A percentile compares a stretch with the other conserved stretches of the same genome.
phyloP scores from a whole-genome alignment of 148 eudicot species.

The Rhododendron ovatum region DNA sequence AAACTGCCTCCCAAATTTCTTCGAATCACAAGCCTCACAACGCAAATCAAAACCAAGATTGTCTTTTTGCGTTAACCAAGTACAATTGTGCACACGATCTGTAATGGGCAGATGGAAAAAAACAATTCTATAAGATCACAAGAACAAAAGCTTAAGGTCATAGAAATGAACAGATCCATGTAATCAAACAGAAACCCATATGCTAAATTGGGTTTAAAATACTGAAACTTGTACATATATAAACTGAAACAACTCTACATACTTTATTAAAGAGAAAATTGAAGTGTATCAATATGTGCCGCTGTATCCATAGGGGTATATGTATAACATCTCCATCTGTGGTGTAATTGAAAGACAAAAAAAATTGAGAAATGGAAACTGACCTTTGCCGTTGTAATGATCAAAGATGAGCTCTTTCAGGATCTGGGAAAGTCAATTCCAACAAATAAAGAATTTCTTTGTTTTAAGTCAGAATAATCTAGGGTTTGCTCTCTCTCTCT shows the following conservation, averaged over 20 bases:
- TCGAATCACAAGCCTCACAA: constrained; percentile 4
- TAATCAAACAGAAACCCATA: constrained; percentile 10
- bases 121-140: background rate
- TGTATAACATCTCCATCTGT: background rate
- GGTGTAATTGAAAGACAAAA: background rate
- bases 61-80: background rate
- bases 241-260: background rate
- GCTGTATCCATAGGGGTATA: background rate
- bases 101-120: constrained; percentile 4
- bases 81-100: constrained; percentile 15
- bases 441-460: constrained; percentile 5
- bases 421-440: background rate
- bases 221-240: background rate
- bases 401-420: constrained; percentile 7
- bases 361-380: constrained; percentile 9
- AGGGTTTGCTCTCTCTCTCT: constrained; percentile 10
- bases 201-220: background rate
- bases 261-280: background rate
- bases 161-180: constrained; percentile 4
- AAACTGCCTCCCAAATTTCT: constrained; percentile 5
- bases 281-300: background rate
- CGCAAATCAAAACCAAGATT: constrained; percentile 1
- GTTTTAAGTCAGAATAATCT: constrained; percentile 10
- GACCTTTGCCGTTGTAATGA: constrained; percentile 1
- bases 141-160: background rate